These are phyloP conservation scores for Chytriomyces hyalinus DNA, from an alignment of 192 early-diverging fungal genomes.

Conservation along the genomic window DNA sequence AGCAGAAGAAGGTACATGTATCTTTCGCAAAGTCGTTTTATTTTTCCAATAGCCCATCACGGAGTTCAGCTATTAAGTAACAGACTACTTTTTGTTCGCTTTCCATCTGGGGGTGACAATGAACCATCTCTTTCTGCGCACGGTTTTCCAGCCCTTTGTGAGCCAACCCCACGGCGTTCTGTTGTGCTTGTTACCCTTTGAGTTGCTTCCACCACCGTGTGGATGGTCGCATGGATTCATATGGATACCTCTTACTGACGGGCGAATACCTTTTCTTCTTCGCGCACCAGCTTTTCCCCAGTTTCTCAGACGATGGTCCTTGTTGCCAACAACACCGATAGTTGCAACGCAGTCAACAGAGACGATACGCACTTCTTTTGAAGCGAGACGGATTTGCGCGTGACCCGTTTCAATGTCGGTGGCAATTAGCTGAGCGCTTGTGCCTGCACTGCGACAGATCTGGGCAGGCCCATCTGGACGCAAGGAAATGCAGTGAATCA, in stretches of 20 bases:
- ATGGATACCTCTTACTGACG: conserved; percentile 94
- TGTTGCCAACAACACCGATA: conserved; percentile 88
- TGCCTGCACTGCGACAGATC: conserved; percentile 84
- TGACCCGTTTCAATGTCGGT: conserved; percentile 72
- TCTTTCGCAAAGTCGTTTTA: no score
- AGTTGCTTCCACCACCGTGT: conserved; percentile 96
- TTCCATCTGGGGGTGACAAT: conserved; percentile 52
- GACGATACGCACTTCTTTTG: conserved; percentile 86
- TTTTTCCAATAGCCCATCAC: no score
- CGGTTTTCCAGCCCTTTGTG: conserved; percentile 91
- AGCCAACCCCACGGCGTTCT: conserved; percentile 89
- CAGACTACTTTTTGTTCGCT: conserved; percentile 40
- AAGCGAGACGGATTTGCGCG: conserved; percentile 83
- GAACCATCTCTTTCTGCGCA: conserved; percentile 49
- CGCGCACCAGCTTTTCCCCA: conserved; percentile 89
- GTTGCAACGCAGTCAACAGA: conserved; percentile 86
- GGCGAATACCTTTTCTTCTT: conserved; percentile 83
- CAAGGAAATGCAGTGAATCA: conserved; percentile 86
- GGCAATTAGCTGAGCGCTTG: conserved; percentile 81
- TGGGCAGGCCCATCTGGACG: conserved; percentile 75
- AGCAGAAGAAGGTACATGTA: no score
- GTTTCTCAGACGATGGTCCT: conserved; percentile 84
- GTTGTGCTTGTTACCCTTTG: conserved; percentile 87
- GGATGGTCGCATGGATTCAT: conserved; percentile 95
- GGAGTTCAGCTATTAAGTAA: no score